These are phyloP conservation scores for Cladosporium velox DNA, from an alignment of 2,329 filamentous ascomycete genomes.

Conservation along the genomic window DNA sequence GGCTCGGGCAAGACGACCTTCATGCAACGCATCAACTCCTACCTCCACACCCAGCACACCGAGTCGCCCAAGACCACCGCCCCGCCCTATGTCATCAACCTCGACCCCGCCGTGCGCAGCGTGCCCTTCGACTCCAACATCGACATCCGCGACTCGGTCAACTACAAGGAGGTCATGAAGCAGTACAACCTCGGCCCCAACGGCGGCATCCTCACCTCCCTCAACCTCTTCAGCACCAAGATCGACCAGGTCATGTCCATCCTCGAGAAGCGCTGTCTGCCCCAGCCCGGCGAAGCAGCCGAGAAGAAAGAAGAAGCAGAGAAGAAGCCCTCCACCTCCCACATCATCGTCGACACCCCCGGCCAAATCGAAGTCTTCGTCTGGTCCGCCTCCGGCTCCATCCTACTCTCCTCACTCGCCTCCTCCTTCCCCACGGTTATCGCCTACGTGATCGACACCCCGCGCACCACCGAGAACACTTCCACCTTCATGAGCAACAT, in stretches of 20 bases:
- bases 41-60: slow-evolving; percentile 66
- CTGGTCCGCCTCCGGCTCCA: slow-evolving; percentile 94
- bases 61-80: slow-evolving; percentile 56
- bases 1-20: slow-evolving; percentile 99
- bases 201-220: slow-evolving; percentile 89
- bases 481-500: slow-evolving; percentile 99
- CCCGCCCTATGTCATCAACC: slow-evolving; percentile 92
- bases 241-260: slow-evolving; percentile 91
- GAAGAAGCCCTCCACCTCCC: slow-evolving; percentile 63
- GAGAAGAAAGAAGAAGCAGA: slow-evolving; percentile 19
- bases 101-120: slow-evolving; percentile 90
- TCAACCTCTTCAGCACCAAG: slow-evolving; percentile 97
- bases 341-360: slow-evolving; percentile 92
- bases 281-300: slow-evolving; percentile 21
- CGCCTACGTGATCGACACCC: slow-evolving; percentile 96
- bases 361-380: slow-evolving; percentile 99
- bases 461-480: slow-evolving; percentile 86
- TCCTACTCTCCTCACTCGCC: slow-evolving; percentile 87
- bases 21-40: slow-evolving; percentile 95
- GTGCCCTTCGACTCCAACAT: slow-evolving; percentile 97
- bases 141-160: slow-evolving; percentile 97
- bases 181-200: slow-evolving; percentile 98
- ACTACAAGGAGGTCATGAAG: slow-evolving; percentile 99
- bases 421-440: slow-evolving; percentile 95
- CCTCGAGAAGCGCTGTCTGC: slow-evolving; percentile 74